Evolutionary conservation across 176 grass and related monocot genomes (phyloP).

Genomic region (Eleusine indica): DNA sequence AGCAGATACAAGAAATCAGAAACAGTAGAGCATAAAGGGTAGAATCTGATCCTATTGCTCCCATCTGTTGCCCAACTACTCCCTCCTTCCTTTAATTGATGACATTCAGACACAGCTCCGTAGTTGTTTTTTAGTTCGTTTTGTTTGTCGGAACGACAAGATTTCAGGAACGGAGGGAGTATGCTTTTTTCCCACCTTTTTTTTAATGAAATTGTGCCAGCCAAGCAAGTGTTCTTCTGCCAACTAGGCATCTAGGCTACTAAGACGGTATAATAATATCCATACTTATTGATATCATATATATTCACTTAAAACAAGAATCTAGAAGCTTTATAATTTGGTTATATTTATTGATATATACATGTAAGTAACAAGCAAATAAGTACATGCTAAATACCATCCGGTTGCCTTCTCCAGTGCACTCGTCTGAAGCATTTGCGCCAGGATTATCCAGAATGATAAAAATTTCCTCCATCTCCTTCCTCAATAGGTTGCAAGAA

Average conservation of each 20-base stretch:
- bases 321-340: slow-evolving; percentile 8
- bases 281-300: slow-evolving; percentile 20
- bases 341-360: slow-evolving; percentile 11
- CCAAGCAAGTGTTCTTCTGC: background rate
- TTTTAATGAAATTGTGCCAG: background rate
- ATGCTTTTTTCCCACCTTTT: too few species aligned
- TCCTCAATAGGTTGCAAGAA: slow-evolving; percentile 82
- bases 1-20: slow-evolving; percentile 24
- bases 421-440: slow-evolving; percentile 35
- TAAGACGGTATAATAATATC: background rate
- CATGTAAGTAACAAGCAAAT: slow-evolving; percentile 17
- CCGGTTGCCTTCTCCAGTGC: slow-evolving; percentile 14
- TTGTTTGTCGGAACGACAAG: too few species aligned
- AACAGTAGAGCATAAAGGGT: background rate
- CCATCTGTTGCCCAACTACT: background rate
- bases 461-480: slow-evolving; percentile 83
- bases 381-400: slow-evolving; percentile 32
- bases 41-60: slow-evolving; percentile 1
- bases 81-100: background rate
- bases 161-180: too few species aligned
- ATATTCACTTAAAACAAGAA: background rate
- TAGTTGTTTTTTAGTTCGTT: too few species aligned
- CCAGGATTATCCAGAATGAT: slow-evolving; percentile 64
- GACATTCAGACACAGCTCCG: too few species aligned
- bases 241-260: background rate